Percentiles rank a stretch among this genome's conserved stretches.
phyloP scores from a whole-genome alignment of 2,329 filamentous ascomycete genomes.

The Cryphonectria carpinicola region DNA sequence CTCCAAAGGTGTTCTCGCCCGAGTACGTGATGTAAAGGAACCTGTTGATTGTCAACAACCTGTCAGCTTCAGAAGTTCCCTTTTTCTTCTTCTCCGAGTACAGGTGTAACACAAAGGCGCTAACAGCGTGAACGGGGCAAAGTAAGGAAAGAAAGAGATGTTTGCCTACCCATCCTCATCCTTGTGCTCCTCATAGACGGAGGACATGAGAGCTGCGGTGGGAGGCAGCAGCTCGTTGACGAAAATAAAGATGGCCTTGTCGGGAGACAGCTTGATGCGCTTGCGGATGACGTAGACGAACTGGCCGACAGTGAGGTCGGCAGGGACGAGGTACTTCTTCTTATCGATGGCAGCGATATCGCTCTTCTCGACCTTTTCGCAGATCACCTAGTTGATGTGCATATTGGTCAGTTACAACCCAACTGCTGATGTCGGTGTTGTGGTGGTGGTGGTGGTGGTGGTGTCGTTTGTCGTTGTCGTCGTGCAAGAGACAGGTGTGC shows the following conservation, averaged over 20 bases:
- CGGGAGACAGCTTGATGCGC: conserved; percentile 98
- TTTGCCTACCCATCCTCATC: conserved; percentile 67
- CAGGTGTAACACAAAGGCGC: neutral
- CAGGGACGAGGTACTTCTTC: conserved; percentile 99
- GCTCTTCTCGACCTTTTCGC: conserved; percentile 99
- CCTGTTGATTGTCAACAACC: conserved; percentile 46
- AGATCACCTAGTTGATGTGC: conserved; percentile 75
- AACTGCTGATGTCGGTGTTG: neutral
- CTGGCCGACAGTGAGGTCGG: conserved; percentile 97
- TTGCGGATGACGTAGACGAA: conserved; percentile 99
- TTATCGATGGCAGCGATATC: conserved; percentile 99
- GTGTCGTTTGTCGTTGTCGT: neutral
- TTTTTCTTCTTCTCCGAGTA: neutral
- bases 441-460: neutral
- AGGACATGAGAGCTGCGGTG: conserved; percentile 97
- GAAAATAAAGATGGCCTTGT: conserved; percentile 99
- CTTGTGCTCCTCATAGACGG: conserved; percentile 99
- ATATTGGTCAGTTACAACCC: neutral
- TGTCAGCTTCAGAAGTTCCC: conserved; percentile 21
- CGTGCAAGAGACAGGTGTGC: neutral
- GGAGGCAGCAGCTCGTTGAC: conserved; percentile 97
- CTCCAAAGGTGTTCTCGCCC: conserved; percentile 97
- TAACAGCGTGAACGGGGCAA: neutral
- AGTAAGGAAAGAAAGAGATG: neutral
- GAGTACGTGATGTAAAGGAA: conserved; percentile 99